These are phyloP conservation scores for Pseudozyma hubeiensis DNA, from an alignment of 1,284 basidiomycete genomes.

Conservation along the genomic window DNA sequence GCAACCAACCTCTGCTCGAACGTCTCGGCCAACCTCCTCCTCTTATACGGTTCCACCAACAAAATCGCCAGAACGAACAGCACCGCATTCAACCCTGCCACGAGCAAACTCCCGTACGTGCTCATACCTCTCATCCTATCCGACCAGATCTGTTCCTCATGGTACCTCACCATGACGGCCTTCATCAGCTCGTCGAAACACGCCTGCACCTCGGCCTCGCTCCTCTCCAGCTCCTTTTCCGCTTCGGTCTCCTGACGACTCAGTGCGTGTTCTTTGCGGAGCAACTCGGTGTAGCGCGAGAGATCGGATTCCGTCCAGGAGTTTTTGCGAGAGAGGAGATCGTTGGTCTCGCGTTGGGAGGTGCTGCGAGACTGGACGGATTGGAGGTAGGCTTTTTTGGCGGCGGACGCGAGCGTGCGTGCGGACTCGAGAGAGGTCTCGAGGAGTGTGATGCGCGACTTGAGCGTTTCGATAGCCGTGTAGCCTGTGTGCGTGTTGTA, in stretches of 20 bases:
- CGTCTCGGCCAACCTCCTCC: slow-evolving; percentile 64
- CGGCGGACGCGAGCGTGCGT: slow-evolving; percentile 11
- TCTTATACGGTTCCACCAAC: slow-evolving; percentile 67
- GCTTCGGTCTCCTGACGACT: slow-evolving; percentile 46
- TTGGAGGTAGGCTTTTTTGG: slow-evolving; percentile 48
- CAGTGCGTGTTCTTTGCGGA: slow-evolving; percentile 60
- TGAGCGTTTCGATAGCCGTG: slow-evolving; percentile 51
- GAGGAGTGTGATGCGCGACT: slow-evolving; percentile 36
- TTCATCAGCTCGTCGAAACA: slow-evolving; percentile 63
- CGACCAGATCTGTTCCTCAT: slow-evolving; percentile 67
- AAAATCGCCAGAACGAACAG: slow-evolving; percentile 64
- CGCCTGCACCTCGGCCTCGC: slow-evolving; percentile 49
- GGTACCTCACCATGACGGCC: slow-evolving; percentile 62
- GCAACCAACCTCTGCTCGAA: slow-evolving; percentile 57
- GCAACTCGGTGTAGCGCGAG: slow-evolving; percentile 56
- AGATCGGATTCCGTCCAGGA: slow-evolving; percentile 62
- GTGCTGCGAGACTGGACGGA: slow-evolving; percentile 50
- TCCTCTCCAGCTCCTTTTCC: slow-evolving; percentile 50
- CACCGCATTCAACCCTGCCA: slow-evolving; percentile 62
- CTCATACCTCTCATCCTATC: slow-evolving; percentile 59
- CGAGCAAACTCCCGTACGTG: slow-evolving; percentile 58
- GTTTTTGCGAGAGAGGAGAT: slow-evolving; percentile 60
- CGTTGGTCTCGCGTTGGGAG: slow-evolving; percentile 60
- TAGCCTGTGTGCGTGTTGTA: slow-evolving; percentile 64
- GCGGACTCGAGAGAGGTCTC: slow-evolving; percentile 19